Evolutionary conservation across 2,329 filamentous ascomycete genomes (phyloP).

Genomic region (Verticillium tricorpus): DNA sequence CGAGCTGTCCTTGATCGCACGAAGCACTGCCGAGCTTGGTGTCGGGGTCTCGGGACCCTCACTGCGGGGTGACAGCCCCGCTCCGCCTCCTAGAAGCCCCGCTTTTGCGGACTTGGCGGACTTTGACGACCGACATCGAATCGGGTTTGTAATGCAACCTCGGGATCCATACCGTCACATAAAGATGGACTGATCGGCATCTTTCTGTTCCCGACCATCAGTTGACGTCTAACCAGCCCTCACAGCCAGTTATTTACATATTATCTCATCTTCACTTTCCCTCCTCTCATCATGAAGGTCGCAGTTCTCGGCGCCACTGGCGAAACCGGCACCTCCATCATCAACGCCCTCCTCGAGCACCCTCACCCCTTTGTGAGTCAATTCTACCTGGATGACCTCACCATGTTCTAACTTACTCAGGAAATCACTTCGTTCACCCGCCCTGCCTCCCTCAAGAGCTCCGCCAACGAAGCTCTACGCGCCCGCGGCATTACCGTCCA

Average conservation of each 20-base stretch:
- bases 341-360: conserved; percentile 29
- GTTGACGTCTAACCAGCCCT: background rate
- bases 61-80: too few relatives aligned
- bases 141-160: background rate
- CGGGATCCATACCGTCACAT: background rate
- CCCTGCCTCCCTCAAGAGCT: conserved; percentile 40
- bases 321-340: conserved; percentile 32
- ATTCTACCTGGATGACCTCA: background rate
- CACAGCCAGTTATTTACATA: background rate
- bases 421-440: conserved; percentile 43
- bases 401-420: conserved; percentile 21
- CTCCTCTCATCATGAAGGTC: conserved; percentile 18
- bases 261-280: background rate
- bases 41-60: too few relatives aligned
- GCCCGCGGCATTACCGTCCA: conserved; percentile 38
- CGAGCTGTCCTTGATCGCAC: too few relatives aligned
- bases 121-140: background rate
- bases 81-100: background rate
- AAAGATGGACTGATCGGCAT: background rate
- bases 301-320: conserved; percentile 35
- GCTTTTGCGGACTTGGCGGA: background rate
- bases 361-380: conserved; percentile 21
- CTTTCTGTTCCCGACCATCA: background rate
- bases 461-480: conserved; percentile 32
- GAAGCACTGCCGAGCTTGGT: too few relatives aligned